Percentiles rank a stretch among this genome's conserved stretches.
Conservation (phyloP, 257 asterid genomes). For the Cordia subcordata region DNA sequence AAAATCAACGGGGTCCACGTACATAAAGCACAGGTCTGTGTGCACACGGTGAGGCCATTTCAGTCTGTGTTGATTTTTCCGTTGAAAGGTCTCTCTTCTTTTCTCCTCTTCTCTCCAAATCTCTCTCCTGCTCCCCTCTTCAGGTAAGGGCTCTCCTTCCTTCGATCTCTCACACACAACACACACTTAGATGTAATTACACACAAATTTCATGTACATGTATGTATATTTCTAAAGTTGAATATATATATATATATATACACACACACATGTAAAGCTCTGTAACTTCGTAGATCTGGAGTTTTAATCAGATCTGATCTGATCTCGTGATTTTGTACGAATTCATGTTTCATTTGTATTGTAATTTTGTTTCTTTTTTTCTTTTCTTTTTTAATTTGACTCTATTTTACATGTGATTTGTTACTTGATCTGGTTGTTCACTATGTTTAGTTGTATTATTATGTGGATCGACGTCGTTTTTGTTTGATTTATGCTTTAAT, state of each 20-base stretch:
- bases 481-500: neutral
- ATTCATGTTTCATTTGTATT: too few relatives aligned
- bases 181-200: neutral
- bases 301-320: neutral
- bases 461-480: neutral
- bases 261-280: neutral
- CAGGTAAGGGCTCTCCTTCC: neutral
- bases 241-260: too few relatives aligned
- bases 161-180: neutral
- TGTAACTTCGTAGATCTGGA: constrained; percentile 5
- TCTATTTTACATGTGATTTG: neutral
- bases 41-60: neutral
- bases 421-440: neutral
- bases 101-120: neutral
- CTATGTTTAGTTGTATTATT: neutral
- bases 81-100: too few relatives aligned
- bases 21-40: too few relatives aligned
- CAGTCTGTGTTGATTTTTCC: too few relatives aligned
- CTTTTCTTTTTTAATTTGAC: neutral
- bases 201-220: neutral
- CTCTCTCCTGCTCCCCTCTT: neutral
- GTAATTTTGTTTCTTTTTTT: too few relatives aligned
- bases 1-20: neutral
- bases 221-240: neutral
- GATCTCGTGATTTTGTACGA: neutral